These are phyloP conservation scores for Xylaria curta DNA, from an alignment of 495 filamentous ascomycete genomes.

Conservation along the genomic window DNA sequence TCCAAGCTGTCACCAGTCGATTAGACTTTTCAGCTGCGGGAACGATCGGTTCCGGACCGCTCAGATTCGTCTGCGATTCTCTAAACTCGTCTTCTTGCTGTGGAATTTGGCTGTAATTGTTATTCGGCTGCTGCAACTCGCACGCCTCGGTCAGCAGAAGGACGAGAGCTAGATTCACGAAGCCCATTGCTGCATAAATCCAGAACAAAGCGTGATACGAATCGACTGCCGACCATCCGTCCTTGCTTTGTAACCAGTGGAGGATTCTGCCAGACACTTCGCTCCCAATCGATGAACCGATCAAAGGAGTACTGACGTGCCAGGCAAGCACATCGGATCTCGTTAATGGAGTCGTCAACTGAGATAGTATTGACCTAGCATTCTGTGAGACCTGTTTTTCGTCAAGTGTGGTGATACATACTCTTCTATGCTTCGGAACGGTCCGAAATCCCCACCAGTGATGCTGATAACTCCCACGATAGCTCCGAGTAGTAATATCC, in stretches of 20 bases:
- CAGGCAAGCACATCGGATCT: slow-evolving; percentile 82
- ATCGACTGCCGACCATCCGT: slow-evolving; percentile 60
- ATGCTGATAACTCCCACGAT: slow-evolving; percentile 85
- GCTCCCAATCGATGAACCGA: slow-evolving; percentile 71
- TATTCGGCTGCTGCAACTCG: slow-evolving; percentile 56
- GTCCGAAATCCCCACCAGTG: slow-evolving; percentile 79
- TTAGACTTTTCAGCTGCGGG: slow-evolving; percentile 28
- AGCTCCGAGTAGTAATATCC: slow-evolving; percentile 74
- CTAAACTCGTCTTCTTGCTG: slow-evolving; percentile 36
- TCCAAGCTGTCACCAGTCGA: slow-evolving; percentile 36
- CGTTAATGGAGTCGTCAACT: slow-evolving; percentile 65
- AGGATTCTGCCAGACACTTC: slow-evolving; percentile 71
- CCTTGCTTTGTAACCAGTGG: slow-evolving; percentile 52
- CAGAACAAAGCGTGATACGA: slow-evolving; percentile 76
- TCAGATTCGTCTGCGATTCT: slow-evolving; percentile 18
- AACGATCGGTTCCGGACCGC: slow-evolving; percentile 20
- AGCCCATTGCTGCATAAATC: slow-evolving; percentile 69
- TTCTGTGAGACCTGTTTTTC: slow-evolving; percentile 17
- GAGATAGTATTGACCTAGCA: slow-evolving; percentile 68
- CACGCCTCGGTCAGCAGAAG: slow-evolving; percentile 64
- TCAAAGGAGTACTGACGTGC: slow-evolving; percentile 66
- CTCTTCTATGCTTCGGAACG: slow-evolving; percentile 87
- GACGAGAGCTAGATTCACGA: slow-evolving; percentile 68
- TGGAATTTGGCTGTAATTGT: slow-evolving; percentile 53
- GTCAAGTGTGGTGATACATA: slow-evolving; percentile 24